Evolutionary conservation across 2,329 filamentous ascomycete genomes (phyloP).

Genomic region (Colletotrichum orchidophilum): DNA sequence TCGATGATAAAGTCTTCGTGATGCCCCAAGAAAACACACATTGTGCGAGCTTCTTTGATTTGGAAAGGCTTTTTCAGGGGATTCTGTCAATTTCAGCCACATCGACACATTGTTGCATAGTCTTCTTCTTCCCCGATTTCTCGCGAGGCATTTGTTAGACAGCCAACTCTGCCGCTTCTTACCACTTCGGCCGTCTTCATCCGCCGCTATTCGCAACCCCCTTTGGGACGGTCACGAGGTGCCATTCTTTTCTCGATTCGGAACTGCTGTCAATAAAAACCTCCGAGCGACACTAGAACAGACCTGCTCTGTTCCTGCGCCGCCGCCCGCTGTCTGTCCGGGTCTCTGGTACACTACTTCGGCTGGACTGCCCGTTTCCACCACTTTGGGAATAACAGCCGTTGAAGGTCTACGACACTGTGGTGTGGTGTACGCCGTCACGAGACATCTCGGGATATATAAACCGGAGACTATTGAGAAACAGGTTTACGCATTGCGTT

Average conservation of each 20-base stretch:
- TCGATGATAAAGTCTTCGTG: constrained; percentile 32
- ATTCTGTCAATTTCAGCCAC: background rate
- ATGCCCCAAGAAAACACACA: constrained; percentile 20
- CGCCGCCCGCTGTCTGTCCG: background rate
- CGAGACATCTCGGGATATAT: constrained; percentile 8
- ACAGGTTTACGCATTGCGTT: background rate
- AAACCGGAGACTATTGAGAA: background rate
- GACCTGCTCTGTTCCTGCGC: constrained; percentile 8
- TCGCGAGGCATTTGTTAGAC: background rate
- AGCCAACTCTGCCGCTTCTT: background rate
- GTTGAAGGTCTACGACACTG: background rate
- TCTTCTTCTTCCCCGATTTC: background rate
- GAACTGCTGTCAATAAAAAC: constrained; percentile 5
- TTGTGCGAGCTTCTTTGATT: background rate
- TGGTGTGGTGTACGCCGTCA: constrained; percentile 9
- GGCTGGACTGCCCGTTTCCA: constrained; percentile 13
- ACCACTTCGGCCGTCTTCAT: constrained; percentile 6
- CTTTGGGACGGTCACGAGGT: constrained; percentile 30
- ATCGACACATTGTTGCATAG: background rate
- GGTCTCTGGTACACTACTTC: background rate
- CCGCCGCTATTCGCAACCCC: constrained; percentile 1
- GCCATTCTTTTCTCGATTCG: constrained; percentile 22
- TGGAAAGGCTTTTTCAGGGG: constrained; percentile 5
- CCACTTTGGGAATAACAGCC: background rate
- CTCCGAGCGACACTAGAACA: background rate